Evolutionary conservation across 768 basidiomycete species (phyloP).

Genomic region (Melanogaster broomeanus): DNA sequence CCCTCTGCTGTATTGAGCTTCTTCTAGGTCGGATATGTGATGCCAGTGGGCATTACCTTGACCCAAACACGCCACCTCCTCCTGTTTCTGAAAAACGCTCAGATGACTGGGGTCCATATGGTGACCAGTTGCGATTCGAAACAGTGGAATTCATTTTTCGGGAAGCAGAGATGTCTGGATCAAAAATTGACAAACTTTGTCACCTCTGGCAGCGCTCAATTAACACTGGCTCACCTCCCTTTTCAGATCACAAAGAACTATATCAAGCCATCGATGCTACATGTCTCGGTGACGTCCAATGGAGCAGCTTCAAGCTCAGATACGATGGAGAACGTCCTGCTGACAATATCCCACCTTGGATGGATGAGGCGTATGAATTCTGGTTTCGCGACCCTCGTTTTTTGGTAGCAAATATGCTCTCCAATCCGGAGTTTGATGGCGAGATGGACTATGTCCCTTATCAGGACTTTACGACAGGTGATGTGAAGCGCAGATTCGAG

Average conservation of each 20-base stretch:
- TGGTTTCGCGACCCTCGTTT: conserved; percentile 22
- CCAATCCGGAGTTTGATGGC: conserved; percentile 22
- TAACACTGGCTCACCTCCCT: not conserved
- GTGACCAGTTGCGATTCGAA: not conserved
- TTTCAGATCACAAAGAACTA: conserved; percentile 5
- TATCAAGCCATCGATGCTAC: conserved; percentile 34
- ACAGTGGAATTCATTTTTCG: not conserved
- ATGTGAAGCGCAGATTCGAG: not conserved
- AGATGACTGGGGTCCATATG: conserved; percentile 1
- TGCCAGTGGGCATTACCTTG: not conserved
- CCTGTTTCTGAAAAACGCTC: not conserved
- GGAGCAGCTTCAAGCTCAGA: conserved; percentile 32
- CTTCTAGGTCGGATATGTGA: conserved; percentile 1
- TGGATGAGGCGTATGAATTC: conserved; percentile 22
- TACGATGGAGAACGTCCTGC: conserved; percentile 20
- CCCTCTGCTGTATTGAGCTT: not conserved
- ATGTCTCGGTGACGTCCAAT: conserved; percentile 35
- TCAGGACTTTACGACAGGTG: not conserved
- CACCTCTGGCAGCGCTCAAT: conserved; percentile 1
- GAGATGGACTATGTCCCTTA: conserved; percentile 18
- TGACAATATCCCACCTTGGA: conserved; percentile 17
- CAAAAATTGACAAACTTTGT: not conserved
- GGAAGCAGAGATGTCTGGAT: not conserved
- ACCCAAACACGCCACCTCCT: not conserved
- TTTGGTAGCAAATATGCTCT: conserved; percentile 17